phyloP scores from a whole-genome alignment of 192 early-diverging fungal species.

The Diversispora epigaea region DNA sequence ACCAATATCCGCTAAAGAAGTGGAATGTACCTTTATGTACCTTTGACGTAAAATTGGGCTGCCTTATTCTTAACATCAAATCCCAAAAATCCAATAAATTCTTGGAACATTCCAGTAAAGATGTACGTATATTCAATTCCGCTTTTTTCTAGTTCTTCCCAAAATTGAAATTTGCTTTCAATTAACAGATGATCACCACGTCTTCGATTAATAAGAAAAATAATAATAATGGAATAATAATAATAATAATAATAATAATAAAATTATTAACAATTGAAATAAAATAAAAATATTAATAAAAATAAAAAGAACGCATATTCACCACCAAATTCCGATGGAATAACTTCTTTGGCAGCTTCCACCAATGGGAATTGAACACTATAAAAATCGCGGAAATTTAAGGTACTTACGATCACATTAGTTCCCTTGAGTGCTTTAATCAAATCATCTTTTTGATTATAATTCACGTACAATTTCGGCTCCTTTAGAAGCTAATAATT shows the following conservation, averaged over 20 bases:
- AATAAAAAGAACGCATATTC: no score
- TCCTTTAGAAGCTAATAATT: slow-evolving; percentile 1
- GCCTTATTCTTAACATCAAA: slow-evolving; percentile 16
- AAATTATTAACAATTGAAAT: no score
- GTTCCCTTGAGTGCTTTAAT: no score
- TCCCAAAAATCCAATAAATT: slow-evolving; percentile 1
- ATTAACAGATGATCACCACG: neutral
- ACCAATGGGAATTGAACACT: no score
- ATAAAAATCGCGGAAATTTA: no score
- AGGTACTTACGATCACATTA: no score
- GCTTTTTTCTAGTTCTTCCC: slow-evolving; percentile 11
- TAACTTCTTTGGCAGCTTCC: no score
- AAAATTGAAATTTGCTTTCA: neutral
- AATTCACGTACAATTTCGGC: slow-evolving; percentile 29
- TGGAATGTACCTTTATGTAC: neutral
- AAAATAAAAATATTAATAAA: no score
- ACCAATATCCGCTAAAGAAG: slow-evolving; percentile 1
- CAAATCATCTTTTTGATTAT: neutral
- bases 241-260: neutral
- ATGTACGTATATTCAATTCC: slow-evolving; percentile 20
- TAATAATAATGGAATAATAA: no score
- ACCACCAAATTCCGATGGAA: no score
- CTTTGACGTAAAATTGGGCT: neutral
- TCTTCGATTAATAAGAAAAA: no score
- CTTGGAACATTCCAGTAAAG: neutral